Evolutionary conservation across 2,329 filamentous ascomycete genomes (phyloP).

Genomic region (Nigrograna mackinnonii): DNA sequence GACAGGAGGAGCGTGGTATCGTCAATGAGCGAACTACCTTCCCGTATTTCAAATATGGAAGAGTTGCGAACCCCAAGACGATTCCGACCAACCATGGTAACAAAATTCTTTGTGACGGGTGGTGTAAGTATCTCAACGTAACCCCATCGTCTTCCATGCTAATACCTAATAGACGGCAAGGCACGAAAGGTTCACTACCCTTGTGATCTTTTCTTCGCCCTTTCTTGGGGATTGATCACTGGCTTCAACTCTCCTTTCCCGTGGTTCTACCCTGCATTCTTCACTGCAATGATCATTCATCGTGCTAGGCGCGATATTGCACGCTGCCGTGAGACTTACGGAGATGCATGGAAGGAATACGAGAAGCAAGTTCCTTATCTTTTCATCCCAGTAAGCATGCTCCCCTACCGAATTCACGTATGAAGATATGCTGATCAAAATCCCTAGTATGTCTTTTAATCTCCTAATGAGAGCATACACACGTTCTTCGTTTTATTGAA

Average conservation of each 20-base stretch:
- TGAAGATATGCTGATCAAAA: background rate
- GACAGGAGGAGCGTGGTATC: constrained; percentile 75
- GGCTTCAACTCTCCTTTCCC: constrained; percentile 82
- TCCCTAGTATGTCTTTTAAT: background rate
- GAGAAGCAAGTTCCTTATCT: constrained; percentile 79
- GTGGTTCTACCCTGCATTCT: constrained; percentile 89
- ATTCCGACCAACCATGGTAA: constrained; percentile 75
- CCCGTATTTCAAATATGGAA: constrained; percentile 88
- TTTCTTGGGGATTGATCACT: constrained; percentile 79
- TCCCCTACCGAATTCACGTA: background rate
- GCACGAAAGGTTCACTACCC: constrained; percentile 83
- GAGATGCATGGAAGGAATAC: constrained; percentile 81
- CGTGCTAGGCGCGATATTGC: constrained; percentile 76
- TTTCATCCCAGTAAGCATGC: constrained; percentile 69
- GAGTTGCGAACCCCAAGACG: constrained; percentile 76
- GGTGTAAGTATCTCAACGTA: constrained; percentile 40
- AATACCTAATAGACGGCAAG: constrained; percentile 57
- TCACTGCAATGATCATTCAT: constrained; percentile 78
- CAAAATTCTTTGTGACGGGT: constrained; percentile 80
- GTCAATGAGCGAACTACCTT: constrained; percentile 74
- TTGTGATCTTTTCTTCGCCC: constrained; percentile 77
- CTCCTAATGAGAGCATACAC: background rate
- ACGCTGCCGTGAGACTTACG: constrained; percentile 77
- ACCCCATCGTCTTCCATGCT: constrained; percentile 20
- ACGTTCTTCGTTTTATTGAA: too few relatives aligned